phyloP scores from a whole-genome alignment of 345 rosid genomes.

The Pistacia vera region DNA sequence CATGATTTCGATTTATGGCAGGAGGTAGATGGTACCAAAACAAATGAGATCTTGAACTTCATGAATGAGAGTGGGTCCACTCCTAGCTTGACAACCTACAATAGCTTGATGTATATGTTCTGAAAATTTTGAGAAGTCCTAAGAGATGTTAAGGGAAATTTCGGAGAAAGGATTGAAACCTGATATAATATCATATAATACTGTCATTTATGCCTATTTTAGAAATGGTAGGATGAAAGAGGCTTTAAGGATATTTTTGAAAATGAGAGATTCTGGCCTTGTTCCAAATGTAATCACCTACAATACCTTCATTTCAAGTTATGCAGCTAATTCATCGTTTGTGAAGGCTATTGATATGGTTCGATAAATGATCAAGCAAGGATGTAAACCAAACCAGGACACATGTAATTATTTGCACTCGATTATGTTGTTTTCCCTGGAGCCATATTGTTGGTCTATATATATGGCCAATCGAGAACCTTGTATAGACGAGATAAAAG shows the following conservation, averaged over 20 bases:
- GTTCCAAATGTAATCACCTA: constrained; percentile 84
- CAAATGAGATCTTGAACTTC: constrained; percentile 72
- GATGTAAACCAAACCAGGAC: constrained; percentile 62
- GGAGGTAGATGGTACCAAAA: constrained; percentile 78
- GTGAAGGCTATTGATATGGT: constrained; percentile 76
- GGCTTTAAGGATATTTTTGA: constrained; percentile 73
- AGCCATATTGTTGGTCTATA: background rate
- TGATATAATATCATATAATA: constrained; percentile 88
- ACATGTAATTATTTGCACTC: constrained; percentile 15
- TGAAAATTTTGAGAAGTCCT: constrained; percentile 66
- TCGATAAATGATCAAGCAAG: constrained; percentile 72
- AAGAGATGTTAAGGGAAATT: constrained; percentile 67
- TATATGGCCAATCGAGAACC: constrained; percentile 11
- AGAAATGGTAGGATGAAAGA: constrained; percentile 89
- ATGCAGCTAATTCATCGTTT: constrained; percentile 91
- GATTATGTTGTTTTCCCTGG: background rate
- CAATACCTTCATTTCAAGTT: constrained; percentile 79
- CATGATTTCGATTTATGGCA: constrained; percentile 88
- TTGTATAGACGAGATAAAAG: background rate
- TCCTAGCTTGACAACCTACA: constrained; percentile 83
- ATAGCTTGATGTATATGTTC: constrained; percentile 90
- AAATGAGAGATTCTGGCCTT: constrained; percentile 68
- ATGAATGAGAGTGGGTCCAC: constrained; percentile 78
- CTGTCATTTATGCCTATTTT: constrained; percentile 83
- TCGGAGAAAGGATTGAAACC: constrained; percentile 75